A percentile compares a stretch with the other conserved stretches of the same genome.
Conservation (phyloP, 2,329 filamentous ascomycete species). For the Dactylellina haptotyla region DNA sequence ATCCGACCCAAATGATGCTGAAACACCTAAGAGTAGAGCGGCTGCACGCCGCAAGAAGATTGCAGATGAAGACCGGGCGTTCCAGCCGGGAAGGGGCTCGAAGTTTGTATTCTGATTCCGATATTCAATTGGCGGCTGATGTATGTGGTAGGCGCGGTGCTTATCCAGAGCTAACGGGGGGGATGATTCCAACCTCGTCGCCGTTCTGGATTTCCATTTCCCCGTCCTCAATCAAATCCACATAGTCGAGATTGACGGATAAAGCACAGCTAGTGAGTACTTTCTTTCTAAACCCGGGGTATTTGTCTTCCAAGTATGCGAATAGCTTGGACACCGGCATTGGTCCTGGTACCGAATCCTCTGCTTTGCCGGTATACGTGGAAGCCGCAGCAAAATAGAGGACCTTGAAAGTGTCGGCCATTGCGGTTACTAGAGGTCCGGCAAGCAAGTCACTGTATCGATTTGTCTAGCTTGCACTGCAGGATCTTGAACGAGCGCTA, state of each 20-base stretch:
- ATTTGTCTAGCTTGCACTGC: too few relatives aligned
- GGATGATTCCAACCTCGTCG: slow-evolving; percentile 88
- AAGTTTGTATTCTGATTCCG: neutral
- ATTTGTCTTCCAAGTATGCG: slow-evolving; percentile 72
- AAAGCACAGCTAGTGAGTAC: slow-evolving; percentile 78
- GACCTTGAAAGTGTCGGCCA: slow-evolving; percentile 73
- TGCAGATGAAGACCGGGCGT: slow-evolving; percentile 33
- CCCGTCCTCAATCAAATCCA: slow-evolving; percentile 70
- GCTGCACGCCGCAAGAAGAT: slow-evolving; percentile 5
- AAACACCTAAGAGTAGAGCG: neutral
- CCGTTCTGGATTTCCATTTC: slow-evolving; percentile 71
- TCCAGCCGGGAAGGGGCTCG: slow-evolving; percentile 13
- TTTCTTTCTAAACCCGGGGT: slow-evolving; percentile 74
- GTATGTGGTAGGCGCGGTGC: neutral
- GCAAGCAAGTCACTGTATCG: neutral
- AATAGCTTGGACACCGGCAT: slow-evolving; percentile 73
- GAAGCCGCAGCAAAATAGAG: slow-evolving; percentile 83
- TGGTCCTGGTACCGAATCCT: slow-evolving; percentile 74
- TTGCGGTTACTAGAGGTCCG: neutral
- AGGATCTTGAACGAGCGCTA: too few relatives aligned
- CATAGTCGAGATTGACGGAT: slow-evolving; percentile 83
- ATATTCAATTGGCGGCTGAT: neutral
- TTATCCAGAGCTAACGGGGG: slow-evolving; percentile 84
- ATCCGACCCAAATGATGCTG: neutral
- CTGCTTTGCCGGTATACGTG: slow-evolving; percentile 75